A percentile compares a stretch with the other conserved stretches of the same genome.
phyloP scores from a whole-genome alignment of 2,329 filamentous ascomycete genomes.

The Fusarium chuoi region DNA sequence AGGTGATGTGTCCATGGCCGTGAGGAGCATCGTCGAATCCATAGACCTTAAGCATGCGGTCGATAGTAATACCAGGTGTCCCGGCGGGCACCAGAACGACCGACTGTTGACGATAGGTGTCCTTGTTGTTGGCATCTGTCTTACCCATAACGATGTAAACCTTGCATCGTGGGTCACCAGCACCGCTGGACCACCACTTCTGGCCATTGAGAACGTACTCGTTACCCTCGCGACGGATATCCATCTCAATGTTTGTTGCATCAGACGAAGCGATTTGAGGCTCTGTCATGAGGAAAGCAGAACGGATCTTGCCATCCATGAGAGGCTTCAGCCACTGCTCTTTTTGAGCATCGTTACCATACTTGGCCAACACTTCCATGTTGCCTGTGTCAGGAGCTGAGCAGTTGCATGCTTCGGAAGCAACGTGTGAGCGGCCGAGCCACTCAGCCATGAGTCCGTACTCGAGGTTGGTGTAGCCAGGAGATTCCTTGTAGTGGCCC shows the following conservation, averaged over 20 bases:
- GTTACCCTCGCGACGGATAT: constrained; percentile 83
- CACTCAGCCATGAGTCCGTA: constrained; percentile 98
- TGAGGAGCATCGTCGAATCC: constrained; percentile 99
- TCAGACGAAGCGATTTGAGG: constrained; percentile 89
- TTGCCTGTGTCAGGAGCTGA: constrained; percentile 92
- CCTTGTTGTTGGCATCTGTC: constrained; percentile 77
- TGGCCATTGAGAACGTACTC: constrained; percentile 92
- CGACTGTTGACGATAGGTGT: constrained; percentile 90
- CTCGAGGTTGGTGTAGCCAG: constrained; percentile 94
- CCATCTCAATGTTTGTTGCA: constrained; percentile 90
- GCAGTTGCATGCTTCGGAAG: constrained; percentile 90
- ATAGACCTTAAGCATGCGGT: constrained; percentile 93
- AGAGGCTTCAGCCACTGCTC: constrained; percentile 82
- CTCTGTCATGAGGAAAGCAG: constrained; percentile 94
- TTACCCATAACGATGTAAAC: constrained; percentile 98
- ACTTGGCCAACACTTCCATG: constrained; percentile 95
- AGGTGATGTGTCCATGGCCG: constrained; percentile 92
- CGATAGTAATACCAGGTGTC: constrained; percentile 87
- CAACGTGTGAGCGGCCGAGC: constrained; percentile 84
- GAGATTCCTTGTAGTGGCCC: constrained; percentile 94
- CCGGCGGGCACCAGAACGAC: constrained; percentile 87
- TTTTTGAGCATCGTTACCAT: constrained; percentile 88
- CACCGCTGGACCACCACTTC: constrained; percentile 99
- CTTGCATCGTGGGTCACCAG: constrained; percentile 90
- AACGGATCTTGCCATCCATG: constrained; percentile 85